Base-by-base conservation (phyloP, 2,329 filamentous ascomycete species). In the Lizonia empirigonia region DNA sequence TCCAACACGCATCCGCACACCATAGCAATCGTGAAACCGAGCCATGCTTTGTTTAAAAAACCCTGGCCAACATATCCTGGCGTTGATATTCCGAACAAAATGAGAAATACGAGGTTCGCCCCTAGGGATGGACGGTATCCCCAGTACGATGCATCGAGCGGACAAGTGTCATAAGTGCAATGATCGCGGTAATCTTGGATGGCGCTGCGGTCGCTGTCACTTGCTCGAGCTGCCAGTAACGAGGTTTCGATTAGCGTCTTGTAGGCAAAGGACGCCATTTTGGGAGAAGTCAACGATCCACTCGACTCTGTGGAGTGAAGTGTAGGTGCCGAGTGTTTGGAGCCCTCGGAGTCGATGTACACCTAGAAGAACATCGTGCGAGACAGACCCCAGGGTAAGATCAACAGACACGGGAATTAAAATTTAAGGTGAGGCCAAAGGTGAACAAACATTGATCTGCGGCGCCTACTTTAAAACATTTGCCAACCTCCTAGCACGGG, bases 1-100 rank as follows among this genome's bases (percentile, higher is more conserved):
- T 87, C 85, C 38, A 77, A 74, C 5, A 80, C 32, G 56, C 80
- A 84, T 36, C 86, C 86, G 15, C 78, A 62, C 6, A 83, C 60
- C 77, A 88, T 83, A 53, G 74, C 74, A 30, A 74, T 70, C 13
- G 72, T 73, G 61, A 77, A 81, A 16, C 72, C 71, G 24, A 75
- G 66, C 52, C 74, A 77, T 46, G 68, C 68, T 56, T 64, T 68
- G n/a, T 60, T 71, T 8, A 71, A 45, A 10, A 71, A 55, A 6
- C 74, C 72, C 46, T 78, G 73, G 16, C 63, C 50, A 0, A 74
- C 27, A 51, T 75, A 77, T 3, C 71, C 50, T 12, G 75, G 15
- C 18, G 73, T 67, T 24, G 75, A 76, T 15, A 79, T 46, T 9
- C 59, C 72, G 53, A 80, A 80, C 9, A 80, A 60, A 16, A 71